Base-by-base conservation (phyloP, 768 basidiomycete genomes). In the Amanita fuliginea region DNA sequence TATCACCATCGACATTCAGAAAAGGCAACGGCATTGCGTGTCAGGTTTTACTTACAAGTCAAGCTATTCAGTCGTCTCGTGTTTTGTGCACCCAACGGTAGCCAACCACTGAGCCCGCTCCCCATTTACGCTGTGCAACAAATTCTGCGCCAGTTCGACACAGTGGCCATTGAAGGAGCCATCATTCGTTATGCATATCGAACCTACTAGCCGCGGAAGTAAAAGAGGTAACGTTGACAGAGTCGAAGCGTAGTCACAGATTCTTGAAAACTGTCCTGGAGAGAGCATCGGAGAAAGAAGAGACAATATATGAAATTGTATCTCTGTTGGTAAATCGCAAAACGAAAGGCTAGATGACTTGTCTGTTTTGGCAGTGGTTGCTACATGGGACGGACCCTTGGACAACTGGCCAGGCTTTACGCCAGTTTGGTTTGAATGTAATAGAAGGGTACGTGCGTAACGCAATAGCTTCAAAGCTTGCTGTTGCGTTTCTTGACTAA, bases 281-380 rank as follows among this genome's bases (percentile, higher is more conserved):
- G 81, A 81, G 44, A 85, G 71, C 0, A 61, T 66, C 13, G 80
- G 81, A 3, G 79, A 75, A 18, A 81, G 61, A 56, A 75, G 74
- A 10, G 77, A 73, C 30, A 84, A 68, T 33, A 80, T 74, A 58
- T 78, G 59, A 9, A 77, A 70, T 49, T 76, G 73, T 6, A 85
- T 63, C 59, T 85, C 83, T 7, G 60, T 61, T 2, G 83, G 83
- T 10, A 85, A 62, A 22, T 58, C 45, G 28, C 42, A 51, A 56
- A 77, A 73, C 6, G 66, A 60, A 52, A 67, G 68, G 24, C 18
- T 32, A 33, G 45, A 39, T 0, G 5, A 28, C 24, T 21, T 24
- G 4, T 58, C 52, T 33, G 49, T 44, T 14, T 45, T 57, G 16
- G 56, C 22, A 10, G 6, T 7, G 9, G 26, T 33, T 10, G 21